Base-by-base conservation (phyloP, 306 rosid genomes). In the Ammopiptanthus mongolicus region DNA sequence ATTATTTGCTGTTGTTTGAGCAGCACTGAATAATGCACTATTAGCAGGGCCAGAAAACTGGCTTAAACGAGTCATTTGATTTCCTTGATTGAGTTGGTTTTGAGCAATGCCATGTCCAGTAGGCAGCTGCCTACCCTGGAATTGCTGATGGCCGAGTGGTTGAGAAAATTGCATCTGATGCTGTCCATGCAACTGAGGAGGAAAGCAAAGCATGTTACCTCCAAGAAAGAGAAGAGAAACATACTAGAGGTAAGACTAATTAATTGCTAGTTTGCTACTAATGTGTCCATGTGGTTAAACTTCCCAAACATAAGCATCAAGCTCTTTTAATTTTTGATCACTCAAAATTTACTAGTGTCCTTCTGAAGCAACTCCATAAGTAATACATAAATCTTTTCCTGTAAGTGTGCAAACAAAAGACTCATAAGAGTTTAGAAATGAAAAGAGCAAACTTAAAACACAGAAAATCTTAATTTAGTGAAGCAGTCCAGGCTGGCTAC, bases 111-210 rank as follows among this genome's bases (percentile, higher is more conserved):
- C 87, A 63, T 89, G 98, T 52, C 90, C 97, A 21, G 98, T 83
- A 56, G 95, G 42, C 79, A 94, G 83, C 80, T 94, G 98, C 85
- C 98, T 85, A 72, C 91, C 87, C 90, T 91, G 98, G 82, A 86
- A 91, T 77, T 90, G 96, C 78, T 90, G 98, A 83, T 90, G 96
- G 66, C 89, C 98, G 84, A 94, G 76, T 51, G 87, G 31, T 81
- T 87, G 93, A 68, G 98, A 86, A 87, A 87, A 91, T 77, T 94
- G 98, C 98, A 91, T 87, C 82, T 88, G 97, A 75, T 88, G 96
- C 47, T 91, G 97, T 64, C 97, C 96, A 58, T 91, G 98, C 82
- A 91, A 39, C 95, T 91, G 83, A 72, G 77, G 53, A 62, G 62
- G 56, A 75, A 76, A 81, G 21, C 65, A 62, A 50, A 70, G 68